Base-by-base conservation (phyloP, 495 filamentous ascomycete genomes). In the Neurospora hispaniola region DNA sequence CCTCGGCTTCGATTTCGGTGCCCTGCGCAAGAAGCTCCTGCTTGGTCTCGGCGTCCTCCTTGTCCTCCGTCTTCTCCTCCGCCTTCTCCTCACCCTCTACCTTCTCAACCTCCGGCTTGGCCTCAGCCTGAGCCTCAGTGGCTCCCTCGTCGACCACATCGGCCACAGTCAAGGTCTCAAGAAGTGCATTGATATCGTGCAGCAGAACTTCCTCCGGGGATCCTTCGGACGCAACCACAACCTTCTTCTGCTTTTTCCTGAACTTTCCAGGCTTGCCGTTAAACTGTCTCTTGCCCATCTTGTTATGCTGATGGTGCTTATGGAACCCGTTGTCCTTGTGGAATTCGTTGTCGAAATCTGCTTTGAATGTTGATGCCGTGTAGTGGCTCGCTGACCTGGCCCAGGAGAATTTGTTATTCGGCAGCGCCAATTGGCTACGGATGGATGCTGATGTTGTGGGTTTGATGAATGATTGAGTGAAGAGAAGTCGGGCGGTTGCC, bases 1-100 rank as follows among this genome's bases (percentile, higher is more conserved):
- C 87, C 5, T 88, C 87, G 46, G 98, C 87, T 70, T 96, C 91
- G 66, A 97, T 88, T 76, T 95, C 93, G 4, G 89, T 86, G 71
- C 91, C 92, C 23, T 81, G 83, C 5, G 94, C 93, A 4, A 94
- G 73, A 1, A 69, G 31, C 16, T 77, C 74, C n/a, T 74, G 42
- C 70, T 78, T 73, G 4, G 23, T 16, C 4, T 70, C 71, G 10
- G 44, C 70, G 39, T 79, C 75, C 54, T 62, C 54, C 23, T 62
- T 62, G 54, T 7, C 6, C 12, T 62, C 48, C 48, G 23, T 31
- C 48, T 59, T 59, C 73, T 62, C 62, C n/a, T 71, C 73, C n/a
- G 42, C 74, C 42, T 62, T 31, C 3, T 62, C 54, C 54, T 62
- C 27, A 62, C 54, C 54, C 12, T 62, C 54, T 31, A 62, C 41